A percentile compares a stretch with the other conserved stretches of the same genome.
These are phyloP conservation scores for Tuber melanosporum DNA, from an alignment of 495 filamentous ascomycete species.

Conservation along the genomic window DNA sequence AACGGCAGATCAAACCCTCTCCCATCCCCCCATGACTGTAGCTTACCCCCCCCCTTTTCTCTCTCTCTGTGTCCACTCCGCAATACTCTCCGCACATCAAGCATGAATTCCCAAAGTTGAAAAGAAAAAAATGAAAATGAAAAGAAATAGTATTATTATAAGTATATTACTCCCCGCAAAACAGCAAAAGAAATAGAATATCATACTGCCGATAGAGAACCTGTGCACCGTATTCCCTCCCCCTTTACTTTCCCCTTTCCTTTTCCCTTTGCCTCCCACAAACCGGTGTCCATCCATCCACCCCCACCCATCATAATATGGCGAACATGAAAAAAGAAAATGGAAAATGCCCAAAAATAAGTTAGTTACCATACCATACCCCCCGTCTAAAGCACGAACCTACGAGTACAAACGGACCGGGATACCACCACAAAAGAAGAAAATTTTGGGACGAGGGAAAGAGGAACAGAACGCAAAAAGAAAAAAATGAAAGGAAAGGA, in stretches of 20 bases:
- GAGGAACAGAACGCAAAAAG: neutral
- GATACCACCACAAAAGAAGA: slow-evolving; percentile 2
- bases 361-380: neutral
- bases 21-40: neutral
- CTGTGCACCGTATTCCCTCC: neutral
- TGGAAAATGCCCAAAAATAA: neutral
- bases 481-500: slow-evolving; percentile 3
- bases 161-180: neutral
- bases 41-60: neutral
- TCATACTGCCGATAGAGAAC: neutral
- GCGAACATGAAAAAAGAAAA: slow-evolving; percentile 7
- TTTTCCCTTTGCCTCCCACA: neutral
- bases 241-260: neutral
- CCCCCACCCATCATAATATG: neutral
- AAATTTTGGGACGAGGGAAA: neutral
- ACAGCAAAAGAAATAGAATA: neutral
- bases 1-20: neutral
- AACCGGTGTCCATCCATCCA: neutral
- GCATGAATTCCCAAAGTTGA: neutral
- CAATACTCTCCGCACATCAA: neutral
- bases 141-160: neutral
- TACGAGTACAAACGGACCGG: neutral
- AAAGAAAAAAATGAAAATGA: neutral
- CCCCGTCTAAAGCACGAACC: neutral
- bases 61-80: neutral